A percentile compares a stretch with the other conserved stretches of the same genome.
These are phyloP conservation scores for Mrakia gelida DNA, from an alignment of 768 basidiomycete genomes.

Conservation along the genomic window DNA sequence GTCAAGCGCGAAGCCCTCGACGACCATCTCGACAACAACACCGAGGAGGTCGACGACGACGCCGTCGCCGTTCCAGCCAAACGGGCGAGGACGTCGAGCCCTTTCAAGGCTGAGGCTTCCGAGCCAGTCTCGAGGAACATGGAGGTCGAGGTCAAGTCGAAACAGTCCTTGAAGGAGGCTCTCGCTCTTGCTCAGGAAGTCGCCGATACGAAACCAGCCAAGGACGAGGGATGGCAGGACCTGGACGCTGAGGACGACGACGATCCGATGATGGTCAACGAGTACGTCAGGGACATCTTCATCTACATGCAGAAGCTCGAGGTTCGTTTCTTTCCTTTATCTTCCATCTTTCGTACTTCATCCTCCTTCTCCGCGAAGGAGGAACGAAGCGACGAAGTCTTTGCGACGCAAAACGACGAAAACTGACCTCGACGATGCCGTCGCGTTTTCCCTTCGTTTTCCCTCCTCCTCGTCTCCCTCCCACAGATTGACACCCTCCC, in stretches of 20 bases:
- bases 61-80: slow-evolving; percentile 20
- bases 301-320: slow-evolving; percentile 68
- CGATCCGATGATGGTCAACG: slow-evolving; percentile 94
- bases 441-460: slow-evolving; percentile 16
- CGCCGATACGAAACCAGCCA: slow-evolving; percentile 45
- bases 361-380: slow-evolving; percentile 48
- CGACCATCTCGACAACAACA: slow-evolving; percentile 13
- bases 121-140: background rate
- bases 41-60: slow-evolving; percentile 15
- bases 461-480: slow-evolving; percentile 10
- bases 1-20: slow-evolving; percentile 12
- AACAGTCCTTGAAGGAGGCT: slow-evolving; percentile 11
- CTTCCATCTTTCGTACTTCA: background rate
- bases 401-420: background rate
- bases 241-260: slow-evolving; percentile 85
- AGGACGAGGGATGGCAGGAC: slow-evolving; percentile 70
- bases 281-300: slow-evolving; percentile 92
- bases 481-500: slow-evolving; percentile 70
- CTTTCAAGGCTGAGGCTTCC: slow-evolving; percentile 7
- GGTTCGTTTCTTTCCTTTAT: background rate
- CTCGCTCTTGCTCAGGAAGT: slow-evolving; percentile 26
- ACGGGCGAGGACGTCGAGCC: slow-evolving; percentile 31
- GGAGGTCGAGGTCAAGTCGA: slow-evolving; percentile 8
- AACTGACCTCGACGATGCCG: background rate
- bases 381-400: slow-evolving; percentile 54